Conservation (phyloP, 2,329 filamentous ascomycete species). For the Xylariaceae sp. region DNA sequence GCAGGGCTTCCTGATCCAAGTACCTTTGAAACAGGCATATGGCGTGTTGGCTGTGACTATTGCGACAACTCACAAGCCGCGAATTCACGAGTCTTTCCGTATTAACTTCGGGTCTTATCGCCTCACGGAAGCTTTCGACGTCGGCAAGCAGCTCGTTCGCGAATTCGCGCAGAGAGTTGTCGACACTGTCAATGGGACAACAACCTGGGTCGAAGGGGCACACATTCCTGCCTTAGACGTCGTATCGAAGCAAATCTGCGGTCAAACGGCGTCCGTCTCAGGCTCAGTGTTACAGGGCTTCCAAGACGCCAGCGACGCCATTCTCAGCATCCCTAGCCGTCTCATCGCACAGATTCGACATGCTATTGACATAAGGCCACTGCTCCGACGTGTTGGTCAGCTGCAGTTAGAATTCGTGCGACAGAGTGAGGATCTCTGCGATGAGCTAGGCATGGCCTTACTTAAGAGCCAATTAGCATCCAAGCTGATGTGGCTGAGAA, state of each 20-base stretch:
- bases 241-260: constrained; percentile 32
- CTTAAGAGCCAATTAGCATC: constrained; percentile 53
- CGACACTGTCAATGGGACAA: constrained; percentile 38
- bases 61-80: constrained; percentile 55
- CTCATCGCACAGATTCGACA: constrained; percentile 27
- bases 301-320: constrained; percentile 26
- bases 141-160: constrained; percentile 39
- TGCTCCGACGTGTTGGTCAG: constrained; percentile 28
- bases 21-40: constrained; percentile 51
- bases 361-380: constrained; percentile 23
- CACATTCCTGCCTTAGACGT: constrained; percentile 32
- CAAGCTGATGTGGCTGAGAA: constrained; percentile 53
- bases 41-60: constrained; percentile 57
- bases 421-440: constrained; percentile 35
- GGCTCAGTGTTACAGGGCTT: constrained; percentile 31
- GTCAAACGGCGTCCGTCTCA: constrained; percentile 31
- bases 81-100: constrained; percentile 57
- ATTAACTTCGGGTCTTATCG: constrained; percentile 54
- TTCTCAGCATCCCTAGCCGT: constrained; percentile 22
- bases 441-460: constrained; percentile 43
- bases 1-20: constrained; percentile 50
- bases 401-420: constrained; percentile 35
- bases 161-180: constrained; percentile 41
- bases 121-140: constrained; percentile 43
- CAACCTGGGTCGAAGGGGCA: constrained; percentile 34